Base-by-base conservation (phyloP, 2,329 filamentous ascomycete genomes). In the Sporothrix mexicana region DNA sequence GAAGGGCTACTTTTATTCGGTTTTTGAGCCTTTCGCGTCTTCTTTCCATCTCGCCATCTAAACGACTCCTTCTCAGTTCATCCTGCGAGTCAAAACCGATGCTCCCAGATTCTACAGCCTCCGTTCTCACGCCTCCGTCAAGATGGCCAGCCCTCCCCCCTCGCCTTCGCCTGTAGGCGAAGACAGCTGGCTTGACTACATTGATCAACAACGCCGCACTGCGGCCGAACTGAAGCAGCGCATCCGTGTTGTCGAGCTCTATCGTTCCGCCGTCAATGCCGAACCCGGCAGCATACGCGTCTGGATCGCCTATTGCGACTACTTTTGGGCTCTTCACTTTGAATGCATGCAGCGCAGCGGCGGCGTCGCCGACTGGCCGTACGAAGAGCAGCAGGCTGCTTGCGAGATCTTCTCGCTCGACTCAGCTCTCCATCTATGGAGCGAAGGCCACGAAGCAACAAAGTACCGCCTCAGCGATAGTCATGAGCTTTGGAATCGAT, bases 231-330 rank as follows among this genome's bases (percentile, higher is more conserved):
- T 92, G 71, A 91, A 94, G 74, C 87, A 89, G 77, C 89, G 91
- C 76, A 87, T 93, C 79, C 85, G 87, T 74, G 85, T 93, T 66
- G 86, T 94, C 78, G 93, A 95, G 80, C 82, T 92, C 61, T 94
- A 90, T 82, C 90, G 91, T 77, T 87, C 87, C 76, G 92, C 93
- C 73, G 88, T 91, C 25, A 82, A 84, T 73, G 90, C 92, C 70
- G 93, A 95, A 81, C 91, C 92, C 12, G 90, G 87, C 76, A 95
- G 93, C 77, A 84, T 92, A 74, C 89, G 88, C 75, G 83, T 95
- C 55, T 96, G 93, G 93, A 86, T 90, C 74, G 87, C 90, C 41
- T 95, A 95, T 79, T 93, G 91, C 80, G 90, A 94, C 77, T 95
- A 91, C 81, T 90, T 95, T 75, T 91, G 91, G 85, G 87, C 88